These are phyloP conservation scores for Apiospora sp. DNA, from an alignment of 2,329 filamentous ascomycete genomes.

Conservation along the genomic window DNA sequence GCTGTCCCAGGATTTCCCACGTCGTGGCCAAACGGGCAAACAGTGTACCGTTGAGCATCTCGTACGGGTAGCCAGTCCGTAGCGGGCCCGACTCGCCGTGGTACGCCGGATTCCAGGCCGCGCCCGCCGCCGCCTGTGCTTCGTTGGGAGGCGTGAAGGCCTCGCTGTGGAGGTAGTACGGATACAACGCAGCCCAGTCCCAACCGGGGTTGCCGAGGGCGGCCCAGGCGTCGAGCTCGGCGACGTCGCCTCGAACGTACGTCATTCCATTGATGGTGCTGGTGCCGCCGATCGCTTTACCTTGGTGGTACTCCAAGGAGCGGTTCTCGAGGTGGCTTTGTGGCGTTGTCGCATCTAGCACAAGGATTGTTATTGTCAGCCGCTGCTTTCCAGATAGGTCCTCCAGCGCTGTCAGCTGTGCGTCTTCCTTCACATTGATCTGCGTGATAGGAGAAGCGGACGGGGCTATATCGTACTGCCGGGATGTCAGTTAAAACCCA, in stretches of 20 bases:
- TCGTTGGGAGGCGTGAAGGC: constrained; percentile 43
- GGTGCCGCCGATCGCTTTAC: constrained; percentile 50
- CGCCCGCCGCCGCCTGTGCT: constrained; percentile 46
- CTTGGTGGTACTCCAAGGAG: constrained; percentile 44
- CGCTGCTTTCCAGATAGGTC: too few species aligned
- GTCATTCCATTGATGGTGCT: constrained; percentile 54
- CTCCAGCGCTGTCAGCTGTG: too few species aligned
- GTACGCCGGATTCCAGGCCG: constrained; percentile 41
- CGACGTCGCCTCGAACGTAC: constrained; percentile 52
- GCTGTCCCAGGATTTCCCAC: constrained; percentile 44
- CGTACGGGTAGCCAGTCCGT: constrained; percentile 46
- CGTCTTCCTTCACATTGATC: too few species aligned
- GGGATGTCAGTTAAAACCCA: too few species aligned
- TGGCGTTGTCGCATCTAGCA: constrained; percentile 37
- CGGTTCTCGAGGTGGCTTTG: constrained; percentile 44
- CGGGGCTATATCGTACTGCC: too few species aligned
- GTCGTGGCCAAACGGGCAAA: constrained; percentile 40
- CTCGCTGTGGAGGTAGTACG: constrained; percentile 56
- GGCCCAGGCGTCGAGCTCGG: constrained; percentile 54
- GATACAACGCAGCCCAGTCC: constrained; percentile 54
- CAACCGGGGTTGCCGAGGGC: constrained; percentile 52
- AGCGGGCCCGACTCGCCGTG: constrained; percentile 48
- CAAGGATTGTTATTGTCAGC: too few species aligned
- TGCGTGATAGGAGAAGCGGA: too few species aligned
- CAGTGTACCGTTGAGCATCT: constrained; percentile 45